These are phyloP conservation scores for Leccinum subfulvum DNA, from an alignment of 1,284 basidiomycete species.

Conservation along the genomic window DNA sequence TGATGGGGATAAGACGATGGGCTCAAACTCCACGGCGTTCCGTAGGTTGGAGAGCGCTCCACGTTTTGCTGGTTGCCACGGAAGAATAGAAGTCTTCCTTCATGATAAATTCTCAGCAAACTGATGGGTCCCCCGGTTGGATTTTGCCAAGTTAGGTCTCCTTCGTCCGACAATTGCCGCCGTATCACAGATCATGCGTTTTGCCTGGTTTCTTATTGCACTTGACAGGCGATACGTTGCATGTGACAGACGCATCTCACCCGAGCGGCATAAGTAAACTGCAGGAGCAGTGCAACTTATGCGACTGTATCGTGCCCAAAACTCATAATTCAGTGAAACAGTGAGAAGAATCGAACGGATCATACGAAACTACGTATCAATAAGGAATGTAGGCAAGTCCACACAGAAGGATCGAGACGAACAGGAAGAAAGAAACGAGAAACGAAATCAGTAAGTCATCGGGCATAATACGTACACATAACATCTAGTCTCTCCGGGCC, in stretches of 20 bases:
- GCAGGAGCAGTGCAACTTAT: conserved; percentile 1
- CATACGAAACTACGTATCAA: conserved; percentile 33
- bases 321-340: conserved; percentile 34
- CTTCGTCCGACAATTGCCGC: conserved; percentile 23
- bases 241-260: conserved; percentile 14
- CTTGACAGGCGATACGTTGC: conserved; percentile 8
- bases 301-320: conserved; percentile 14
- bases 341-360: conserved; percentile 21
- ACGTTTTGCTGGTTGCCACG: conserved; percentile 34
- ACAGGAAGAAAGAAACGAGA: not conserved
- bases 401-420: conserved; percentile 14
- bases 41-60: conserved; percentile 22
- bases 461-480: conserved; percentile 18
- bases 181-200: conserved; percentile 7
- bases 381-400: conserved; percentile 34
- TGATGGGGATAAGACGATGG: conserved; percentile 20
- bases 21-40: conserved; percentile 31
- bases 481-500: conserved; percentile 47
- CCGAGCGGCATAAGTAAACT: conserved; percentile 6
- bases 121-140: conserved; percentile 17
- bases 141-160: conserved; percentile 12
- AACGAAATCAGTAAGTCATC: conserved; percentile 17
- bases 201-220: conserved; percentile 3
- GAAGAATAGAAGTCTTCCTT: conserved; percentile 36
- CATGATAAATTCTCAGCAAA: conserved; percentile 26